phyloP scores from a whole-genome alignment of 306 rosid genomes.

The Begonia peltatifolia region DNA sequence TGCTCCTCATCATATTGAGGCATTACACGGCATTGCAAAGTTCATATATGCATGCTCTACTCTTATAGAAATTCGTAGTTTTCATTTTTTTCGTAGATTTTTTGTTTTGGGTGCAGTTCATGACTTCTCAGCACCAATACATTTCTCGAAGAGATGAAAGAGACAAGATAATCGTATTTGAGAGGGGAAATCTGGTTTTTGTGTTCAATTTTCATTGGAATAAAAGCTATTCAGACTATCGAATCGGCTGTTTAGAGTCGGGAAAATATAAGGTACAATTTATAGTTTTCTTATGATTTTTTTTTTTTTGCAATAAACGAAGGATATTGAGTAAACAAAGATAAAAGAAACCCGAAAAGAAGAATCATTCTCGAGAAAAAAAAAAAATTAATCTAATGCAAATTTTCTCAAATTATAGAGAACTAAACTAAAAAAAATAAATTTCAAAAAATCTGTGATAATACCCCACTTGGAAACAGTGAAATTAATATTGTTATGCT shows the following conservation, averaged over 20 bases:
- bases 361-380: no score
- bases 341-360: no score
- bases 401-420: no score
- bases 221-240: constrained; percentile 75
- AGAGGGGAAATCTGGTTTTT: constrained; percentile 73
- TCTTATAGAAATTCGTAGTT: not conserved
- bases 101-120: constrained; percentile 41
- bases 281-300: not conserved
- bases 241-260: constrained; percentile 67
- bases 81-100: not conserved
- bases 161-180: constrained; percentile 59
- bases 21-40: no score
- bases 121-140: constrained; percentile 79
- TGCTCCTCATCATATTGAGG: no score
- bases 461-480: no score
- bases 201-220: constrained; percentile 93
- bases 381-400: no score
- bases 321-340: no score
- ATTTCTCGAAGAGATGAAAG: constrained; percentile 72
- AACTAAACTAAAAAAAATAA: no score
- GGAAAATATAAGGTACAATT: constrained; percentile 80
- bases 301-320: not conserved
- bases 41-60: no score
- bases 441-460: no score
- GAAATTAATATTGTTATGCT: not conserved